phyloP scores from a whole-genome alignment of 2,329 filamentous ascomycete genomes.

The Aspergillus persii region DNA sequence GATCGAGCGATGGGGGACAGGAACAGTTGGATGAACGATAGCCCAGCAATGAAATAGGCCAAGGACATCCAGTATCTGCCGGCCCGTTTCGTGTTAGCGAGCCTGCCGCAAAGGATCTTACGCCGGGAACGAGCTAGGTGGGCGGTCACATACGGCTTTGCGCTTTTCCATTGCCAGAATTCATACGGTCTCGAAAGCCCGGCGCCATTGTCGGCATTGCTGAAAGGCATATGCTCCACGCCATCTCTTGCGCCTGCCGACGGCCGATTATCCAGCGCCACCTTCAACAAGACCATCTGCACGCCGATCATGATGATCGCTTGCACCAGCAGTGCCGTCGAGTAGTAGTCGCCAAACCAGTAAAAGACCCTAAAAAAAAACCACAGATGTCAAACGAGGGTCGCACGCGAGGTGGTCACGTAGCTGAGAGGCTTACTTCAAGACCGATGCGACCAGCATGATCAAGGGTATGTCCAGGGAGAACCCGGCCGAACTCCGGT shows the following conservation, averaged over 20 bases:
- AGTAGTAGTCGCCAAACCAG: constrained; percentile 64
- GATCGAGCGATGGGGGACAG: constrained; percentile 48
- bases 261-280: constrained; percentile 58
- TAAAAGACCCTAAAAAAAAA: constrained; percentile 55
- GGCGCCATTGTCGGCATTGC: constrained; percentile 21
- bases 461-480: constrained; percentile 66
- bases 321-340: constrained; percentile 58
- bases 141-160: constrained; percentile 47
- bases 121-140: not conserved
- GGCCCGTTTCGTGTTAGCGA: constrained; percentile 5
- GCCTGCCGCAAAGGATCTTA: not conserved
- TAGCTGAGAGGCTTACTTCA: constrained; percentile 51
- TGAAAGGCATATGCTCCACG: constrained; percentile 44
- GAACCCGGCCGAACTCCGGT: constrained; percentile 60
- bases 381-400: not conserved
- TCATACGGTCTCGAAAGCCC: constrained; percentile 52
- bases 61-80: constrained; percentile 58
- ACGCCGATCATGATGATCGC: constrained; percentile 60
- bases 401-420: constrained; percentile 1
- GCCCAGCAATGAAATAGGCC: constrained; percentile 49
- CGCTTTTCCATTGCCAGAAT: constrained; percentile 63
- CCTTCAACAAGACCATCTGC: constrained; percentile 59
- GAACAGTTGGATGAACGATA: constrained; percentile 55
- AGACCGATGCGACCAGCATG: constrained; percentile 63
- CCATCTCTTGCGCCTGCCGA: constrained; percentile 38